phyloP scores from a whole-genome alignment of 345 rosid species.

The Eucalyptus rudis region DNA sequence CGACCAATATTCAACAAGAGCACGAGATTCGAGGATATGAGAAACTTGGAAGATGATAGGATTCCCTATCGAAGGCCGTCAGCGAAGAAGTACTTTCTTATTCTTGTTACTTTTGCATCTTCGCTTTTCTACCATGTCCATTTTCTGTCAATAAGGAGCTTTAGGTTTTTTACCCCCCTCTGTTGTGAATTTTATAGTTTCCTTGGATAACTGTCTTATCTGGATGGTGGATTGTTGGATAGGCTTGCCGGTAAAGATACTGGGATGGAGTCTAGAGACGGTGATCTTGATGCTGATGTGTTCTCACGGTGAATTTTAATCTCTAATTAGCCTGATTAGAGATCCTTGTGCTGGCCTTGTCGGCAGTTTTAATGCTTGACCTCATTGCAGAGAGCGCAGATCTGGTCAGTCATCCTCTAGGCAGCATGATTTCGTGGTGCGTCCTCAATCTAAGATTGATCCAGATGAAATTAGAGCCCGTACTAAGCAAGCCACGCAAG shows the following conservation, averaged over 20 bases:
- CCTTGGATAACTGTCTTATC: background rate
- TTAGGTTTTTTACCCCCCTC: background rate
- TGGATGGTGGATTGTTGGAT: background rate
- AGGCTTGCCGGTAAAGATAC: slow-evolving; percentile 61
- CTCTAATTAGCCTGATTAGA: background rate
- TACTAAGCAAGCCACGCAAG: slow-evolving; percentile 66
- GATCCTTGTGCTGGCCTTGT: background rate
- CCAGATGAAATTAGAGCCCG: slow-evolving; percentile 83
- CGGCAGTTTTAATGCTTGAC: background rate
- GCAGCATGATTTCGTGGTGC: slow-evolving; percentile 69
- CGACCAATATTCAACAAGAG: slow-evolving; percentile 97
- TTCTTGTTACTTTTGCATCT: background rate
- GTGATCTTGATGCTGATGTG: slow-evolving; percentile 71
- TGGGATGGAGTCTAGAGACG: slow-evolving; percentile 77
- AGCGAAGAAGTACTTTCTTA: slow-evolving; percentile 43
- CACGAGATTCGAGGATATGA: slow-evolving; percentile 96
- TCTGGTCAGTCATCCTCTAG: slow-evolving; percentile 68
- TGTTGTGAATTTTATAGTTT: background rate
- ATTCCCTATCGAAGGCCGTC: slow-evolving; percentile 65
- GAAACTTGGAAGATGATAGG: slow-evolving; percentile 67
- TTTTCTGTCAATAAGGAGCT: background rate
- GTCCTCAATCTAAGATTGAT: slow-evolving; percentile 95
- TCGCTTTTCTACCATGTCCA: background rate
- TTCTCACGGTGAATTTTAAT: slow-evolving; percentile 44
- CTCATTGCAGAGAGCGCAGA: slow-evolving; percentile 38